These are phyloP conservation scores for Starmerella apis DNA, from an alignment of 805 yeast species.

Conservation along the genomic window DNA sequence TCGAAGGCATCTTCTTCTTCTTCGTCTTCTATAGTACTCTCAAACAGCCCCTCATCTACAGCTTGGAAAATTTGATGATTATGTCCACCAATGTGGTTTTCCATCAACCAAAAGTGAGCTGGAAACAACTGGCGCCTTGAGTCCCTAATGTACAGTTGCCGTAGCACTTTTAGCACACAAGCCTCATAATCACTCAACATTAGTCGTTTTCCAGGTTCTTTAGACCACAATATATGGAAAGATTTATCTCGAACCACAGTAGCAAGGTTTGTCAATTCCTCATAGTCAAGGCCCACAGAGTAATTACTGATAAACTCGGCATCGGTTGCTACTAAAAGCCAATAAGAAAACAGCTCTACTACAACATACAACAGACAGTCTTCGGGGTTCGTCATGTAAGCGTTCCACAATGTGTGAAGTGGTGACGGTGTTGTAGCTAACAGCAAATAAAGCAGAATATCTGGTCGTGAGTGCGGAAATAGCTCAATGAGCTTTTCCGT, in stretches of 20 bases:
- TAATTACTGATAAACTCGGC: constrained; percentile 44
- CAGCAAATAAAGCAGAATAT: constrained; percentile 9
- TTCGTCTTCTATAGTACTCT: constrained; percentile 13
- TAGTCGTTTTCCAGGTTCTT: constrained; percentile 12
- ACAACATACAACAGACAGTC: constrained; percentile 38
- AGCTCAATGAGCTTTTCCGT: constrained; percentile 19
- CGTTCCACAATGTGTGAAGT: constrained; percentile 18
- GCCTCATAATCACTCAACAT: constrained; percentile 24
- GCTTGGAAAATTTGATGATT: neutral
- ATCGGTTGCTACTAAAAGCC: constrained; percentile 59
- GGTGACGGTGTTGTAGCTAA: constrained; percentile 13
- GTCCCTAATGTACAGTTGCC: constrained; percentile 57
- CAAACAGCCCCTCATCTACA: neutral
- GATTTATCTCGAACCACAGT: constrained; percentile 43
- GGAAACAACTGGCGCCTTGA: constrained; percentile 48
- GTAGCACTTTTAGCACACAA: constrained; percentile 43
- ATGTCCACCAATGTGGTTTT: neutral
- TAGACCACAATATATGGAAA: constrained; percentile 40
- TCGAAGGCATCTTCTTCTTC: constrained; percentile 24
- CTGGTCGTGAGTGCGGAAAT: constrained; percentile 8
- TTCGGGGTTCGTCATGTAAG: constrained; percentile 3
- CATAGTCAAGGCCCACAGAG: constrained; percentile 34
- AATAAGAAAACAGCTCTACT: constrained; percentile 54
- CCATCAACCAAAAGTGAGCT: constrained; percentile 46
- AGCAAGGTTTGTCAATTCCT: constrained; percentile 37